Evolutionary conservation across 2,329 filamentous ascomycete genomes (phyloP).

Genomic region (Xylaria hypoxylon): DNA sequence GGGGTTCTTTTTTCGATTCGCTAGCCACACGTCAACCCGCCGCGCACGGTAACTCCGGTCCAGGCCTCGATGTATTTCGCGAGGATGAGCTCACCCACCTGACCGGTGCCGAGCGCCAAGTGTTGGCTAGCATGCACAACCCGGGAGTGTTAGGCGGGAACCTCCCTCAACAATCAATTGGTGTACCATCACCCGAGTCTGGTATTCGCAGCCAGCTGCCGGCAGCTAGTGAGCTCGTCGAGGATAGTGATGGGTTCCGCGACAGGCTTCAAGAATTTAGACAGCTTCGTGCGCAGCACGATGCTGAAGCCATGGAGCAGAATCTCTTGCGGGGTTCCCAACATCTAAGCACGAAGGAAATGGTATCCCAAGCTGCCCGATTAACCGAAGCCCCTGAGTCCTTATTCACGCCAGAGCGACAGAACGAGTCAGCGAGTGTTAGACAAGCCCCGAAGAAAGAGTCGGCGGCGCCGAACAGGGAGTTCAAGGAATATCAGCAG

Average conservation of each 20-base stretch:
- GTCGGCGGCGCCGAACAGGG: conserved; percentile 57
- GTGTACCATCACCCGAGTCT: conserved; percentile 53
- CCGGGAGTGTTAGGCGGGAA: conserved; percentile 49
- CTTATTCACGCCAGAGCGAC: conserved; percentile 26
- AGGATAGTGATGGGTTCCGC: conserved; percentile 69
- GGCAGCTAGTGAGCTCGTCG: conserved; percentile 61
- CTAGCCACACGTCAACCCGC: conserved; percentile 57
- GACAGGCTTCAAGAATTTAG: conserved; percentile 88
- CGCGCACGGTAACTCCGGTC: conserved; percentile 57
- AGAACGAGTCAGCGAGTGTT: conserved; percentile 33
- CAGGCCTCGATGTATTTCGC: conserved; percentile 66
- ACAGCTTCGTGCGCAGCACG: conserved; percentile 78
- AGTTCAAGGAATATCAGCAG: conserved; percentile 78
- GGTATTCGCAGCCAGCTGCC: conserved; percentile 62
- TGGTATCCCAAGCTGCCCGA: conserved; percentile 34
- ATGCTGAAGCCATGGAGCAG: conserved; percentile 61
- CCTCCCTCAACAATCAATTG: conserved; percentile 55
- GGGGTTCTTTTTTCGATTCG: conserved; percentile 77
- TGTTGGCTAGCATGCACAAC: conserved; percentile 59
- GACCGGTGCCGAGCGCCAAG: conserved; percentile 63
- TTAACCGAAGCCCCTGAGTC: conserved; percentile 28
- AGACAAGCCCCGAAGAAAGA: conserved; percentile 43
- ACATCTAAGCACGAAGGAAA: conserved; percentile 32
- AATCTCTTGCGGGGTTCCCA: conserved; percentile 33
- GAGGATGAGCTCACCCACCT: conserved; percentile 82